Evolutionary conservation across 164 flowering plant species (phyloP).

Genomic region (Saururus chinensis): DNA sequence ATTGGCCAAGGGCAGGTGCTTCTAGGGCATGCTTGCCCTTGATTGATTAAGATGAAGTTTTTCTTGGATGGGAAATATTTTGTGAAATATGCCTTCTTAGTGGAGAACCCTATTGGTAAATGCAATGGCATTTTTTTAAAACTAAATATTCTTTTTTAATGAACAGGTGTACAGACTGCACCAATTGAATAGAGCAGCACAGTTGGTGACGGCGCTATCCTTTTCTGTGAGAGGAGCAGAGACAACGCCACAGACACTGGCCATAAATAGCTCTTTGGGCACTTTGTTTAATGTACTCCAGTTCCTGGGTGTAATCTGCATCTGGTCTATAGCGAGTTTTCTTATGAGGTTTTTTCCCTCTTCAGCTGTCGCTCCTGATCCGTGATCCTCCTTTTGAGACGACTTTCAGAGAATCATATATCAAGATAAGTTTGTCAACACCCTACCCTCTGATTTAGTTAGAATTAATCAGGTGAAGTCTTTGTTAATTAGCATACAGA

Average conservation of each 20-base stretch:
- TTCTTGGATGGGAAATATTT: background rate
- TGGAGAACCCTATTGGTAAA: background rate
- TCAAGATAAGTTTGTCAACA: too few species aligned
- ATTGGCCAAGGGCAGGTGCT: too few species aligned
- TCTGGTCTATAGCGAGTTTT: slow-evolving; percentile 94
- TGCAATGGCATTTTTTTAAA: background rate
- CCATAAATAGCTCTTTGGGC: slow-evolving; percentile 71
- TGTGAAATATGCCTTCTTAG: background rate
- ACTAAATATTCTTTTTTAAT: background rate
- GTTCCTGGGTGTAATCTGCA: slow-evolving; percentile 80
- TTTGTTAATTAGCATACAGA: too few species aligned
- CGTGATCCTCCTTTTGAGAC: too few species aligned
- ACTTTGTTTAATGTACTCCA: slow-evolving; percentile 83
- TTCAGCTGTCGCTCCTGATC: slow-evolving; percentile 19
- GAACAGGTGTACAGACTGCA: slow-evolving; percentile 81
- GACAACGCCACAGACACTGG: slow-evolving; percentile 76
- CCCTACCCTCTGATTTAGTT: too few species aligned
- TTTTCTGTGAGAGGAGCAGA: slow-evolving; percentile 93
- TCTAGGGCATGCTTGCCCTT: background rate
- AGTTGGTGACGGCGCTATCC: slow-evolving; percentile 89
- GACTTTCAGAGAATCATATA: too few species aligned
- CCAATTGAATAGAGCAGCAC: slow-evolving; percentile 94
- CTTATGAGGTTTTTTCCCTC: slow-evolving; percentile 70
- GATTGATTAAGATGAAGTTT: background rate
- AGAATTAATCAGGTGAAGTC: too few species aligned